phyloP scores from a whole-genome alignment of 2,329 filamentous ascomycete species.

The Colletotrichum orbiculare region DNA sequence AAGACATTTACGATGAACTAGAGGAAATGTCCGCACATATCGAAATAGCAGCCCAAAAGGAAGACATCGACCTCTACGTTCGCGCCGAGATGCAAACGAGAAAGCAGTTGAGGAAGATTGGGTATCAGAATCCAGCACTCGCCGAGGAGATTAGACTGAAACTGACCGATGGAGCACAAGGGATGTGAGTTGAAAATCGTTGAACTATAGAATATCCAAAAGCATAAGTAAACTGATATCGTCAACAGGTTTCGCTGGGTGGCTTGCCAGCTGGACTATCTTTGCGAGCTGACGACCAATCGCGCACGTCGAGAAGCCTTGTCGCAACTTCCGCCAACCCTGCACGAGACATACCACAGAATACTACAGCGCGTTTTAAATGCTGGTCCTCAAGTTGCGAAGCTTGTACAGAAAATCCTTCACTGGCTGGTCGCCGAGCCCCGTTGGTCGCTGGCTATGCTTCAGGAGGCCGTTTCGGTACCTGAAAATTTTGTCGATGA shows the following conservation, averaged over 20 bases:
- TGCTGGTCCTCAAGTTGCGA: fast-evolving
- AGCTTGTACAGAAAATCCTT: neutral
- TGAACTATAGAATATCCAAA: fast-evolving
- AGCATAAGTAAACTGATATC: neutral
- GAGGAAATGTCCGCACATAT: neutral
- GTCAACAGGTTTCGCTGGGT: slow-evolving; percentile 11
- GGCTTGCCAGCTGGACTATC: slow-evolving; percentile 14
- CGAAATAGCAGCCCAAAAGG: neutral
- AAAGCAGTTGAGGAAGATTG: neutral
- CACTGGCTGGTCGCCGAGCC: neutral
- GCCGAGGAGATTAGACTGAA: neutral
- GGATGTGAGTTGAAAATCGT: neutral
- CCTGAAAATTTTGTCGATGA: neutral
- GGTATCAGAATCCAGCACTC: neutral
- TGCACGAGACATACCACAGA: slow-evolving; percentile 4
- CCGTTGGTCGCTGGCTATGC: fast-evolving
- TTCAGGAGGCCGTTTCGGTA: neutral
- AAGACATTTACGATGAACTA: neutral
- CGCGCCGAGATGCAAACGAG: slow-evolving; percentile 8
- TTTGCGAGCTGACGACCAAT: neutral
- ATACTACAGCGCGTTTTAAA: fast-evolving
- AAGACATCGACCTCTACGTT: slow-evolving; percentile 16
- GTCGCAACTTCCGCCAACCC: neutral
- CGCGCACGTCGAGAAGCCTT: neutral
- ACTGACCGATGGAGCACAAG: neutral